A percentile compares a stretch with the other conserved stretches of the same genome.
Evolutionary conservation across 2,329 filamentous ascomycete species (phyloP).

Genomic region (Graphiopsis chlorocephala): DNA sequence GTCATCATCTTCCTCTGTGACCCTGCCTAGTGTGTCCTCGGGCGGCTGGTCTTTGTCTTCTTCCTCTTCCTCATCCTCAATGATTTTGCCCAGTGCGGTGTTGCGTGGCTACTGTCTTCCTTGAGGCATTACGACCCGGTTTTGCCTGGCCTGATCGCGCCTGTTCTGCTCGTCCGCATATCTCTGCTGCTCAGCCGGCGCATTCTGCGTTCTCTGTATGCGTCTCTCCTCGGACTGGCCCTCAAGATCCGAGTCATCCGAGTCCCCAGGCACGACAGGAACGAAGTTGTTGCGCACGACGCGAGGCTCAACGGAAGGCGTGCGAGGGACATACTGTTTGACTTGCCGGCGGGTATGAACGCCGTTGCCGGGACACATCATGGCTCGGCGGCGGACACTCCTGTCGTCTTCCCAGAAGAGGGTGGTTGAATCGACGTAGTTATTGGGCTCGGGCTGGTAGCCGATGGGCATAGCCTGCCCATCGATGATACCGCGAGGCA

Average conservation of each 20-base stretch:
- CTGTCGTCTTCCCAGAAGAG: background rate
- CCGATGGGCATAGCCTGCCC: background rate
- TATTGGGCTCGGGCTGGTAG: background rate
- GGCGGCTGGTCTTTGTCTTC: background rate
- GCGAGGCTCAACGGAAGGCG: background rate
- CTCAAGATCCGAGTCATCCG: background rate
- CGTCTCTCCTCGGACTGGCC: background rate
- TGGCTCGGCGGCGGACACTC: background rate
- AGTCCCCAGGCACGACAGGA: background rate
- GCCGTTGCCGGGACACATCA: background rate
- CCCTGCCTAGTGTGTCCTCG: background rate
- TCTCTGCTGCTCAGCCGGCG: background rate
- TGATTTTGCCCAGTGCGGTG: no score
- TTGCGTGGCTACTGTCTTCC: no score
- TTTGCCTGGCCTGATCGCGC: background rate
- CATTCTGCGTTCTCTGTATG: background rate
- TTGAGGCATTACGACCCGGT: background rate
- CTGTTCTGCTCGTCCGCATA: background rate
- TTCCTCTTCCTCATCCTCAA: no score
- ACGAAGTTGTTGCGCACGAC: background rate
- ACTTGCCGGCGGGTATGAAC: background rate
- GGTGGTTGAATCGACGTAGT: background rate
- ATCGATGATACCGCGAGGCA: background rate
- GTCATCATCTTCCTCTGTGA: background rate
- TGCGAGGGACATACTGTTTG: background rate